Conservation (phyloP, 352 stramenopile genomes). For the Phytophthora agathidicida region DNA sequence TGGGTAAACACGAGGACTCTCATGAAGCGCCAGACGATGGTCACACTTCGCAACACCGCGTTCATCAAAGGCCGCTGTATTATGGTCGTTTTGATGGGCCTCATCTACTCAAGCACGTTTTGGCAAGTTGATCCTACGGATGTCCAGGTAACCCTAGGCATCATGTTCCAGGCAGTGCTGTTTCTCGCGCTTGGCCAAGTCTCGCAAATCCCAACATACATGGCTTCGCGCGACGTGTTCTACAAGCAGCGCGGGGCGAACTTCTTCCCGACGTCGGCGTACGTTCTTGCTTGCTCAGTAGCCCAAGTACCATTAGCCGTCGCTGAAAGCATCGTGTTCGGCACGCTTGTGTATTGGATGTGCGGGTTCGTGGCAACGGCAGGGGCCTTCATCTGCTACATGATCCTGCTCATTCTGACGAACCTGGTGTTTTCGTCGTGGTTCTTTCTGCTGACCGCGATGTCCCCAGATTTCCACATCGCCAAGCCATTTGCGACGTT, state of each 20-base stretch:
- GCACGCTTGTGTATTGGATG: constrained; percentile 57
- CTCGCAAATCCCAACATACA: constrained; percentile 42
- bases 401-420: constrained; percentile 39
- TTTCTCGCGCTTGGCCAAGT: constrained; percentile 71
- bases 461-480: constrained; percentile 41
- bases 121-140: constrained; percentile 38
- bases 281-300: constrained; percentile 58
- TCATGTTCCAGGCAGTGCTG: constrained; percentile 75
- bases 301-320: constrained; percentile 43
- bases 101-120: constrained; percentile 43
- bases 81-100: constrained; percentile 50
- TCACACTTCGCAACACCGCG: constrained; percentile 48
- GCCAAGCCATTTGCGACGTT: constrained; percentile 53
- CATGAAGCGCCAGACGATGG: constrained; percentile 36
- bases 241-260: constrained; percentile 63
- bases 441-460: constrained; percentile 42
- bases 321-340: constrained; percentile 71
- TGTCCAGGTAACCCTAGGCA: constrained; percentile 47
- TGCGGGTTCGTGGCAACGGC: constrained; percentile 49
- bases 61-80: constrained; percentile 39
- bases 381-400: constrained; percentile 40
- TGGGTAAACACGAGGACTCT: constrained; percentile 37
- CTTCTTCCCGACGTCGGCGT: constrained; percentile 61
- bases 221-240: constrained; percentile 48
- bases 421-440: constrained; percentile 43